phyloP scores from a whole-genome alignment of 805 yeast genomes.

The Teunomyces stri region DNA sequence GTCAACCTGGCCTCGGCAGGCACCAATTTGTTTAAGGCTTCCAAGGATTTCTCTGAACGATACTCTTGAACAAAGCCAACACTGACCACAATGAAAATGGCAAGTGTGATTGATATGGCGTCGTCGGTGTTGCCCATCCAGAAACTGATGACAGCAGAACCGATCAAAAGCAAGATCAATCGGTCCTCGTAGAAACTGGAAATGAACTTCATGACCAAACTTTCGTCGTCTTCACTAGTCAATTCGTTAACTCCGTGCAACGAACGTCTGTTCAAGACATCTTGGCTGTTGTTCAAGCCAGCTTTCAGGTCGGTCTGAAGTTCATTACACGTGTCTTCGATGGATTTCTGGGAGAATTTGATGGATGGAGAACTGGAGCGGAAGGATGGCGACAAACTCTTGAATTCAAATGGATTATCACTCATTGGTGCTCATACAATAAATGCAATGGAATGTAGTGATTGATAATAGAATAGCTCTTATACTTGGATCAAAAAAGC shows the following conservation, averaged over 20 bases:
- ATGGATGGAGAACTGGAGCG: slow-evolving; percentile 54
- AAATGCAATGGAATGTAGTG: neutral
- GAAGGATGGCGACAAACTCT: slow-evolving; percentile 16
- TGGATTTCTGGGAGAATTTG: slow-evolving; percentile 57
- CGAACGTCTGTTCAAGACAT: slow-evolving; percentile 66
- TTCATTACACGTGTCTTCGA: slow-evolving; percentile 62
- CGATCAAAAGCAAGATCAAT: slow-evolving; percentile 79
- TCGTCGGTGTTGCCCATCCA: slow-evolving; percentile 96
- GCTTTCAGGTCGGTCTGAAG: slow-evolving; percentile 56
- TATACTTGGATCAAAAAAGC: neutral
- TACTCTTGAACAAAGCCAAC: slow-evolving; percentile 98
- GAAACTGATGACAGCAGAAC: slow-evolving; percentile 83
- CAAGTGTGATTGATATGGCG: slow-evolving; percentile 89
- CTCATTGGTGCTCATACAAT: slow-evolving; percentile 24
- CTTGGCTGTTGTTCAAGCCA: slow-evolving; percentile 72
- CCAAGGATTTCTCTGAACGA: slow-evolving; percentile 89
- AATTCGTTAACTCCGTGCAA: slow-evolving; percentile 83
- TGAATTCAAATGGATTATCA: slow-evolving; percentile 38
- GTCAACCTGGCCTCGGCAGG: slow-evolving; percentile 96
- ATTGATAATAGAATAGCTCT: neutral
- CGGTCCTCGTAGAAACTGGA: slow-evolving; percentile 88
- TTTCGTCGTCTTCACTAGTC: slow-evolving; percentile 72
- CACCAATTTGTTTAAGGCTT: slow-evolving; percentile 87
- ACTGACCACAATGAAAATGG: slow-evolving; percentile 87
- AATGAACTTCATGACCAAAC: slow-evolving; percentile 65